A percentile compares a stretch with the other conserved stretches of the same genome.
phyloP scores from a whole-genome alignment of 148 eudicot species.

The Camellia granthamiana region DNA sequence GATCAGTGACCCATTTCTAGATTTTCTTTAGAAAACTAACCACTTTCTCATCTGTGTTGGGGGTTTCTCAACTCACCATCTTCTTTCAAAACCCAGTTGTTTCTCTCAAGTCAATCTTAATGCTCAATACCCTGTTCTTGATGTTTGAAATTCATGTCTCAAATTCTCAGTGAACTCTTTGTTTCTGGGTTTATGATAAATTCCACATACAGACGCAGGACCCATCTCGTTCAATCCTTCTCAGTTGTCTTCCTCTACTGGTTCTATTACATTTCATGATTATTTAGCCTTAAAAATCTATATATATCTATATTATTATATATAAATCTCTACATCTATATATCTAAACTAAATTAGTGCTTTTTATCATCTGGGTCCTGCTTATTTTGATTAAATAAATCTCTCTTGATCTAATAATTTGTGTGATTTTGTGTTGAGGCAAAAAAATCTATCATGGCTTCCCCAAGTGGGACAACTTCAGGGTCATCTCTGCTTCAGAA shows the following conservation, averaged over 20 bases:
- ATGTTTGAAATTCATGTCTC: conserved; percentile 92
- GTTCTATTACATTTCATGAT: conserved; percentile 81
- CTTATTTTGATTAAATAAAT: neutral
- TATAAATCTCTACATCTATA: neutral
- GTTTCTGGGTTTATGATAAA: conserved; percentile 85
- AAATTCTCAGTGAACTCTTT: conserved; percentile 75
- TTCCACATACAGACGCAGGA: conserved; percentile 81
- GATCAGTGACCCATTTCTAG: neutral
- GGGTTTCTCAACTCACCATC: neutral
- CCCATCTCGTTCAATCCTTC: conserved; percentile 93
- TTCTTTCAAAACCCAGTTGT: neutral
- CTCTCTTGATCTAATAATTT: neutral
- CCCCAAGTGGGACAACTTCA: conserved; percentile 56
- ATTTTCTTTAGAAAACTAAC: neutral
- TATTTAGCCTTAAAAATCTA: neutral
- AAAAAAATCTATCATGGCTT: conserved; percentile 35
- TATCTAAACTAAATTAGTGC: neutral
- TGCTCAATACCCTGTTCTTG: conserved; percentile 53
- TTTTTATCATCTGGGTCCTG: conserved; percentile 29
- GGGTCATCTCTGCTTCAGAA: conserved; percentile 34
- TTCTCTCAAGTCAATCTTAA: conserved; percentile 27
- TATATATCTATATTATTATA: neutral
- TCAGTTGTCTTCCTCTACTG: conserved; percentile 95
- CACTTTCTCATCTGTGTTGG: conserved; percentile 3
- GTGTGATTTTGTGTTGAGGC: neutral